A percentile compares a stretch with the other conserved stretches of the same genome.
Conservation (phyloP, 1,284 basidiomycete species). For the Apiotrichum sp. region DNA sequence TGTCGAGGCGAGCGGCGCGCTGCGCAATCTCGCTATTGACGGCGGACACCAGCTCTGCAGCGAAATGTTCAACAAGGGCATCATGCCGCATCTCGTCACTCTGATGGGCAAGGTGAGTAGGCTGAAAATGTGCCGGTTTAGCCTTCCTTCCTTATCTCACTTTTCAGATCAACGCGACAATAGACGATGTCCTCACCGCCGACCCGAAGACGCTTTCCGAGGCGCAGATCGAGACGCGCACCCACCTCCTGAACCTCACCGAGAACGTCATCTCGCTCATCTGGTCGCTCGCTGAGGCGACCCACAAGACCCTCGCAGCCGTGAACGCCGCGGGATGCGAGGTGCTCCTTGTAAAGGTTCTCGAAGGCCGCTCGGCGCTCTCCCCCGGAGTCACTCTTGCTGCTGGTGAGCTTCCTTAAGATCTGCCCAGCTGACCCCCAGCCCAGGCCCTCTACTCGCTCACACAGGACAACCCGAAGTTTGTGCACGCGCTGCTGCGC, state of each 20-base stretch:
- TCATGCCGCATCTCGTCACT: constrained; percentile 56
- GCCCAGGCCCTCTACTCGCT: constrained; percentile 86
- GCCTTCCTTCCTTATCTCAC: constrained; percentile 5
- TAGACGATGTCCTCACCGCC: constrained; percentile 59
- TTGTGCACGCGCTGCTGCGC: constrained; percentile 58
- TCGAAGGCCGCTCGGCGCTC: constrained; percentile 61
- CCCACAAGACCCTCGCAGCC: constrained; percentile 78
- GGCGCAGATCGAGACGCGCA: constrained; percentile 58
- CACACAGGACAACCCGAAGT: constrained; percentile 74
- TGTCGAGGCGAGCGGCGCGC: constrained; percentile 73
- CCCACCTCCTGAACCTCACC: constrained; percentile 73
- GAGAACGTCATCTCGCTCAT: constrained; percentile 85
- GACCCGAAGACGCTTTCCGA: constrained; percentile 40
- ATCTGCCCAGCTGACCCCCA: constrained; percentile 33
- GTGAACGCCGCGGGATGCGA: constrained; percentile 71
- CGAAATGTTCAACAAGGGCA: constrained; percentile 94
- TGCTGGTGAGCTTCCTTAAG: constrained; percentile 56
- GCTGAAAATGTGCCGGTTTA: too few relatives aligned
- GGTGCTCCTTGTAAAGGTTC: constrained; percentile 77
- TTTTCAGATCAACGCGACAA: constrained; percentile 62
- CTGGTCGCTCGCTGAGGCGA: constrained; percentile 80
- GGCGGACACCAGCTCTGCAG: constrained; percentile 88
- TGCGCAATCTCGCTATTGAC: constrained; percentile 86
- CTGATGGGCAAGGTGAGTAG: constrained; percentile 39
- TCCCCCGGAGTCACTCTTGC: constrained; percentile 65